Evolutionary conservation across 1,284 basidiomycete genomes (phyloP).

Genomic region (Pisolithus thermaeus): DNA sequence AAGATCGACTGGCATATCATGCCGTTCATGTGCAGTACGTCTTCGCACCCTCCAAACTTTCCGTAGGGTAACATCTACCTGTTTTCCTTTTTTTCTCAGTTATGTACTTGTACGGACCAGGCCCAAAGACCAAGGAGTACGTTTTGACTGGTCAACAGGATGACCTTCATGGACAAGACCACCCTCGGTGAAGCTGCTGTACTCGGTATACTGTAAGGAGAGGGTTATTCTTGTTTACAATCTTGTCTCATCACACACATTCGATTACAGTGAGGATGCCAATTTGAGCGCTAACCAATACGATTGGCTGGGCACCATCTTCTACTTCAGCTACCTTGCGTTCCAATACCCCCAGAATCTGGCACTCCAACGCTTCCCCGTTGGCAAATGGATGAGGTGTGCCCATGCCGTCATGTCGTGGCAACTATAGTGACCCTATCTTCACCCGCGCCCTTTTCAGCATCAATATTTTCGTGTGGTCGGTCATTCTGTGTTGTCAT

Average conservation of each 20-base stretch:
- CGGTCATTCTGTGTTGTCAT: slow-evolving; percentile 41
- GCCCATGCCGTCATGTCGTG: not conserved
- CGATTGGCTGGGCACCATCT: slow-evolving; percentile 72
- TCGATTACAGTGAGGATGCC: slow-evolving; percentile 29
- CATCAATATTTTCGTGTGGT: slow-evolving; percentile 51
- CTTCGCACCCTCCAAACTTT: not conserved
- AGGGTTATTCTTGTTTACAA: slow-evolving; percentile 11
- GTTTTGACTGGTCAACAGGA: slow-evolving; percentile 27
- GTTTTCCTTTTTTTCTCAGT: slow-evolving; percentile 30
- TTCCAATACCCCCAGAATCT: slow-evolving; percentile 72
- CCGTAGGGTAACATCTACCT: not conserved
- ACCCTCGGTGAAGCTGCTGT: slow-evolving; percentile 70
- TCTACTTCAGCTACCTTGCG: slow-evolving; percentile 59
- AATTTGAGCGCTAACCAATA: slow-evolving; percentile 44
- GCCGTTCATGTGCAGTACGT: slow-evolving; percentile 75
- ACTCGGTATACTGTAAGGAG: slow-evolving; percentile 56
- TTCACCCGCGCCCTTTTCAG: slow-evolving; percentile 18
- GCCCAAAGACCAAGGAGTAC: slow-evolving; percentile 21
- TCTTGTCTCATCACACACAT: slow-evolving; percentile 16
- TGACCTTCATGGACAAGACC: slow-evolving; percentile 68
- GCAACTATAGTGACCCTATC: not conserved
- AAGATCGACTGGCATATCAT: slow-evolving; percentile 71
- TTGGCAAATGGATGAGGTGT: slow-evolving; percentile 67
- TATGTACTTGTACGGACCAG: slow-evolving; percentile 47
- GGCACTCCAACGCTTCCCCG: slow-evolving; percentile 70